Evolutionary conservation across 2,329 filamentous ascomycete genomes (phyloP), one percentile per base, ranked within the genome.

Genomic region (Helminthosporium solani): DNA sequence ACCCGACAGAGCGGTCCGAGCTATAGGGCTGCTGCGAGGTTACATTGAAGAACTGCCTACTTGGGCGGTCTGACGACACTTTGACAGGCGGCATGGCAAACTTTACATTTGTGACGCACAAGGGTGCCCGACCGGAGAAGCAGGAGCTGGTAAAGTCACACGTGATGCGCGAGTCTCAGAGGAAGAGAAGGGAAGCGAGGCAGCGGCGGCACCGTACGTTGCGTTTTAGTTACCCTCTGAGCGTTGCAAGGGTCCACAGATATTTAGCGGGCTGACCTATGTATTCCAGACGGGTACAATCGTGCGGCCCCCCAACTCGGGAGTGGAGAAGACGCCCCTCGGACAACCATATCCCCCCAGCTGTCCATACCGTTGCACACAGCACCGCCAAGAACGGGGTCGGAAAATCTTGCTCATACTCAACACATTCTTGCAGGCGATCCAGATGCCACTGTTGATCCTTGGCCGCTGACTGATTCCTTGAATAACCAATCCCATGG

Each of bases 101-200:
- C 33, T 54, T 57, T 40, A 57, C 54, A 2, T 57, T 57, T 27
- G 54, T 57, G 9, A 39, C 51, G n/a, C 54, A 57, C 45, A 52
- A 54, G 19, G 54, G 54, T 1, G 51, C 51, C 15, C 44, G 54
- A n/a, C 54, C 54, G 9, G 54, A 54, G 38, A 44, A 46, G 31
- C 44, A 42, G 1, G 54, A 49, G 41, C 42, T 57, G 3, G 54
- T 57, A 16, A 57, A 57, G 39, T 52, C 54, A 9, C 54, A 57
- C 46, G 51, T 57, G 12, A 57, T 57, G 54, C 42, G 54, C 27
- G 54, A 57, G 34, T 50, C 47, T 3, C 54, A 57, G 33, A 54
- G 44, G 38, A 52, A 37, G 47, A 46, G 54, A 43, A 47, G 47
- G 43, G 51, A 54, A 46, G 54, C 44, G 11, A 56, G 47, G 33